Percentiles rank a stretch among this genome's conserved stretches.
phyloP scores from a whole-genome alignment of 192 early-diverging fungal genomes.

The Lobosporangium transversale region DNA sequence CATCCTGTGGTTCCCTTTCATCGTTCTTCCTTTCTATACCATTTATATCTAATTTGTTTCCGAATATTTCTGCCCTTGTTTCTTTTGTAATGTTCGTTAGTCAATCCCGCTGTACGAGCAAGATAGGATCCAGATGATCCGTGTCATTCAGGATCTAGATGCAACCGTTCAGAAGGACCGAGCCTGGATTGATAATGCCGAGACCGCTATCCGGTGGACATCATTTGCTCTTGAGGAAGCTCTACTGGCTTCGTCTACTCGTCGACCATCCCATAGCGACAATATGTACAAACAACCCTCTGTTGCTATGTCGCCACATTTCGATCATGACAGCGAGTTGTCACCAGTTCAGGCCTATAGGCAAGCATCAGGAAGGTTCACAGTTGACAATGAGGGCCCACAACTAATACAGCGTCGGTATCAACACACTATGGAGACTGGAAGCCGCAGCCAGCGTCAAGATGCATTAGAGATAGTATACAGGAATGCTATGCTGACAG shows the following conservation, averaged over 20 bases:
- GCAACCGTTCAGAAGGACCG: slow-evolving; percentile 12
- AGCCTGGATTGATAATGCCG: slow-evolving; percentile 19
- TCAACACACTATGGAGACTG: too few species aligned
- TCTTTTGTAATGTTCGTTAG: too few species aligned
- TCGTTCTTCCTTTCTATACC: neutral
- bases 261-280: neutral
- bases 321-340: too few species aligned
- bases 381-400: neutral
- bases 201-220: slow-evolving; percentile 14
- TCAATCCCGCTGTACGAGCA: slow-evolving; percentile 35
- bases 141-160: slow-evolving; percentile 28
- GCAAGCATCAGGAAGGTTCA: neutral
- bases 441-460: neutral
- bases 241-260: slow-evolving; percentile 2
- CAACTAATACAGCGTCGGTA: neutral
- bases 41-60: neutral
- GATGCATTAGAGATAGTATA: slow-evolving; percentile 1
- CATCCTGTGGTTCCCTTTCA: neutral
- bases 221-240: slow-evolving; percentile 26
- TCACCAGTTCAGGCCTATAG: neutral
- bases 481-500: slow-evolving; percentile 14
- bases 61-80: neutral
- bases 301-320: neutral
- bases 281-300: neutral
- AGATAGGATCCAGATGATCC: slow-evolving; percentile 18